These are phyloP conservation scores for Globisporangium sylvaticum DNA, from an alignment of 352 stramenopile species.

Conservation along the genomic window DNA sequence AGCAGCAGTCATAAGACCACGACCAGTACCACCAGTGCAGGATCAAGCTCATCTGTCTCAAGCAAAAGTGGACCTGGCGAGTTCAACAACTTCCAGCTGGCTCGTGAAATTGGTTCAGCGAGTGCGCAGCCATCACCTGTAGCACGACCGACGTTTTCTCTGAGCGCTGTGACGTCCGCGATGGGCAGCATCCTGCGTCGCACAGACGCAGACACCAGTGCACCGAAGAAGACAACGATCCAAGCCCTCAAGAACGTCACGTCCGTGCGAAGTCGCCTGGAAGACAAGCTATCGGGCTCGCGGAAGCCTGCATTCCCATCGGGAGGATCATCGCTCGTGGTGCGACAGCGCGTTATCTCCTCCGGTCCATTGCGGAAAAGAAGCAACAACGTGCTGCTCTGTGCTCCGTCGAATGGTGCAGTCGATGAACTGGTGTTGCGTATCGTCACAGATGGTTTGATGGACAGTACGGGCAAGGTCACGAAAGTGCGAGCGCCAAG, in stretches of 20 bases:
- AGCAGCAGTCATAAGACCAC: background rate
- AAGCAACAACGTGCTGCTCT: slow-evolving; percentile 76
- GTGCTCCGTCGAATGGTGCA: slow-evolving; percentile 88
- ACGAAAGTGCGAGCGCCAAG: slow-evolving; percentile 63
- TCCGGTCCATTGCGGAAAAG: slow-evolving; percentile 23
- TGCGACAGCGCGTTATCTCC: slow-evolving; percentile 38
- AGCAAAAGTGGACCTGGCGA: slow-evolving; percentile 7
- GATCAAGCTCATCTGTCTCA: background rate
- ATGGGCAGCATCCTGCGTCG: slow-evolving; percentile 64
- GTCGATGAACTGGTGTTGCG: slow-evolving; percentile 89
- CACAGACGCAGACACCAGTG: slow-evolving; percentile 18
- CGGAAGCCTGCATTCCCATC: slow-evolving; percentile 19
- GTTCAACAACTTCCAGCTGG: slow-evolving; percentile 55
- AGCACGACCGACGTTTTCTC: slow-evolving; percentile 39
- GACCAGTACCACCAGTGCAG: background rate
- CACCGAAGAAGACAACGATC: slow-evolving; percentile 44
- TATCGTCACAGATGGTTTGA: slow-evolving; percentile 79
- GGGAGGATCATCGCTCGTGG: slow-evolving; percentile 29
- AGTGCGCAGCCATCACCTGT: background rate
- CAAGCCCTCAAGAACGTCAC: slow-evolving; percentile 60
- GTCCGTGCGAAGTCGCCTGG: slow-evolving; percentile 54
- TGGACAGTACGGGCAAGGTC: slow-evolving; percentile 49
- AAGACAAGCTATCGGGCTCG: slow-evolving; percentile 48
- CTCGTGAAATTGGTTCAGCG: slow-evolving; percentile 23
- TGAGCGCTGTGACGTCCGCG: slow-evolving; percentile 41